A percentile compares a stretch with the other conserved stretches of the same genome.
Conservation (phyloP, 495 filamentous ascomycete species). For the Aspergillus ostianus region DNA sequence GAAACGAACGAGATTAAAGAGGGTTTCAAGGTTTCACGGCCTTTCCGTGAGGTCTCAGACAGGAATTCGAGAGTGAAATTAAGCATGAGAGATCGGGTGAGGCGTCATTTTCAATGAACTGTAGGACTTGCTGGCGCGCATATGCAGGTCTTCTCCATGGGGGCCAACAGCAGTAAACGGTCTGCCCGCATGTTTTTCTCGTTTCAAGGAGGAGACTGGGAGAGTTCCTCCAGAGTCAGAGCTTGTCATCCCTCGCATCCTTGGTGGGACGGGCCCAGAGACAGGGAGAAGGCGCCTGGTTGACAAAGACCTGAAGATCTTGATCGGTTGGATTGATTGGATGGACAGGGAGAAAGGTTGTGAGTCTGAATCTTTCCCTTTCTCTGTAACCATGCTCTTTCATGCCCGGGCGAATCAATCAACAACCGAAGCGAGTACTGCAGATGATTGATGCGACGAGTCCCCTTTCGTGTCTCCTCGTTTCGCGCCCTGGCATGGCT, state of each 20-base stretch:
- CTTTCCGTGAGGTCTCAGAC: constrained; percentile 2
- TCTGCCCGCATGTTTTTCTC: constrained; percentile 21
- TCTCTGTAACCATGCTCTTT: neutral
- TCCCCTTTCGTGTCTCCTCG: constrained; percentile 13
- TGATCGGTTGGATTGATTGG: neutral
- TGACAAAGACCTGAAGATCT: constrained; percentile 2
- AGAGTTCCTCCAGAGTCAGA: constrained; percentile 8
- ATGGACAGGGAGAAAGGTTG: constrained; percentile 3
- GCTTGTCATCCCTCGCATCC: constrained; percentile 24
- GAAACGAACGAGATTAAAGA: constrained; percentile 1
- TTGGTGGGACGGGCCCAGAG: constrained; percentile 11
- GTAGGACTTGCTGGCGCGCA: constrained; percentile 15
- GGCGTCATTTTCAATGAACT: constrained; percentile 29
- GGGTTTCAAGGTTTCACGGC: neutral
- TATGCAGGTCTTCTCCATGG: constrained; percentile 22
- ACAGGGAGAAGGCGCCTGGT: constrained; percentile 1
- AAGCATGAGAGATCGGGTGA: constrained; percentile 18
- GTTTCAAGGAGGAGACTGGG: constrained; percentile 25
- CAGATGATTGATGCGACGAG: constrained; percentile 2
- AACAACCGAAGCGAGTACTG: neutral
- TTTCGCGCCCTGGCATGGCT: constrained; percentile 16
- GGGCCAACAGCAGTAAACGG: constrained; percentile 19
- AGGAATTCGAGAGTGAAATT: constrained; percentile 17
- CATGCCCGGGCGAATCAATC: neutral
- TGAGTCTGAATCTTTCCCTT: neutral